Evolutionary conservation across 2,329 filamentous ascomycete genomes (phyloP), one percentile per base, ranked within the genome.

Genomic region (Teratosphaeria destructans): DNA sequence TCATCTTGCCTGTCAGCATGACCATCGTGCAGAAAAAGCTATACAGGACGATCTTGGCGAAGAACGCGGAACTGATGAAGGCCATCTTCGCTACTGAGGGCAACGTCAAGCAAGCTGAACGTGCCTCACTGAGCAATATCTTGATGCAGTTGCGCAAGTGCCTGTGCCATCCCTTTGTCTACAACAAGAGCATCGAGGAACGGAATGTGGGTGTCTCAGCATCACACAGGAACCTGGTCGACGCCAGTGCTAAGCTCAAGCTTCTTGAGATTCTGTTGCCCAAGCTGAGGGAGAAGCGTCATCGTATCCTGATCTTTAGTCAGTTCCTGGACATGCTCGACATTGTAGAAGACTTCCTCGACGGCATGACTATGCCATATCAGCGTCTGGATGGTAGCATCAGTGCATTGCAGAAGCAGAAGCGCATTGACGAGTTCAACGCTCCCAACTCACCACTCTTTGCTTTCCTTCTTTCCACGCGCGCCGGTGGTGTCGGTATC

Each of bases 1-100:
- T 99, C 66, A 97, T 99, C 62, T 77, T 99, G 4, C 94, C 94
- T 0, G 86, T 99, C n/a, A 92, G 89, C 2, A 96, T 97, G 92
- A 92, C 89, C 1, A 80, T 90, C 14, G 79, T 99, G 12, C 95
- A 99, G 71, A 94, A 96, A 77, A 94, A 90, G 70, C 81, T 99
- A 0, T 96, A 94, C 76, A 94, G 92, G 70, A 95, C 89, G 2
- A 96, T 99, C 66, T 82, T 99, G 67, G 85, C 89, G 14, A 94
- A 95, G 73, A 96, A 95, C 62, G 88, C 92, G 0, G 83, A 95
- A 57, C 81, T 99, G 8, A 92, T 99, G 70, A 87, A 87, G 65
- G 84, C 92, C 0, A 90, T 99, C 54, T 92, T 97, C 67, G 85
- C 85, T 6, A 82, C 86, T 5, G 47, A 79, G 73, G 54, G 63